phyloP scores from a whole-genome alignment of 805 yeast genomes.

The Blastobotrys robertii region DNA sequence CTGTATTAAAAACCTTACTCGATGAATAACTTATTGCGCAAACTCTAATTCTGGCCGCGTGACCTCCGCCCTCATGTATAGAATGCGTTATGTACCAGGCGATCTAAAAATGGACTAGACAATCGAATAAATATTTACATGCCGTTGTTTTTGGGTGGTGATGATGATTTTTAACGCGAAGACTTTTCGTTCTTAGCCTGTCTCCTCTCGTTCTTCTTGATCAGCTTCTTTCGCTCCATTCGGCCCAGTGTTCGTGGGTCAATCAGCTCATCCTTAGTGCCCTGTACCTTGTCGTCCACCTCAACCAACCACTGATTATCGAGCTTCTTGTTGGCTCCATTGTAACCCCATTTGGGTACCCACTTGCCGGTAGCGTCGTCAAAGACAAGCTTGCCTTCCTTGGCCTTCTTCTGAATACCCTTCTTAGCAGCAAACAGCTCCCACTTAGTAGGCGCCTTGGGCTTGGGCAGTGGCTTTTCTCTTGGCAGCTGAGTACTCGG shows the following conservation, averaged over 20 bases:
- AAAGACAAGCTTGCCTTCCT: constrained; percentile 77
- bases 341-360: constrained; percentile 98
- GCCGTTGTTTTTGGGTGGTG: no score
- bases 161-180: no score
- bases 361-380: constrained; percentile 89
- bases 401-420: constrained; percentile 86
- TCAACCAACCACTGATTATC: constrained; percentile 96
- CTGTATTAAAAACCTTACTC: no score
- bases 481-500: constrained; percentile 79
- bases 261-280: constrained; percentile 44
- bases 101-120: no score
- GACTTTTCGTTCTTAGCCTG: constrained; percentile 59
- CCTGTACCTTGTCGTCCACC: constrained; percentile 60
- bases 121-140: no score
- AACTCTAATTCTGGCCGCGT: no score
- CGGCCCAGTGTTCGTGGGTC: constrained; percentile 83
- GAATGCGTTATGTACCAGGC: no score
- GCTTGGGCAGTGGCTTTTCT: constrained; percentile 91
- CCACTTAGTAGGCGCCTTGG: constrained; percentile 92
- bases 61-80: no score
- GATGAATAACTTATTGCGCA: no score
- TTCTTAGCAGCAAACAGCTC: constrained; percentile 91
- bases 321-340: constrained; percentile 78
- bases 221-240: constrained; percentile 71
- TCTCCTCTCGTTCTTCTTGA: constrained; percentile 77